Percentiles rank a stretch among this genome's conserved stretches.
Evolutionary conservation across 2,329 filamentous ascomycete genomes (phyloP).

Genomic region (Colletotrichum kahawae): DNA sequence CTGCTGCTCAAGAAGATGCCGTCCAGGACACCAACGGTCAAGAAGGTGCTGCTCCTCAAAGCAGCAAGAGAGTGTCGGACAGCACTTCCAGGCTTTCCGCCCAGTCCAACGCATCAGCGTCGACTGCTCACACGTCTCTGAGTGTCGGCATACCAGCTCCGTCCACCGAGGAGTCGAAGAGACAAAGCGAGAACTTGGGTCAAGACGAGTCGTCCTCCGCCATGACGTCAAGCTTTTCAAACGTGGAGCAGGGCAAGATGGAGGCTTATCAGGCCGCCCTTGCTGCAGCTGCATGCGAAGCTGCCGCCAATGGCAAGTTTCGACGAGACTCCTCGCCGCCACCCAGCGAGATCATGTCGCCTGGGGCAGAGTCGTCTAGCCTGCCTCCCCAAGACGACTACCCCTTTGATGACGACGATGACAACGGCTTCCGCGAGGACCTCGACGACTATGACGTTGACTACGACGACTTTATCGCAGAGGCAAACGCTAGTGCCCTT

Average conservation of each 20-base stretch:
- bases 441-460: conserved; percentile 72
- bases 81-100: conserved; percentile 49
- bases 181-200: conserved; percentile 7
- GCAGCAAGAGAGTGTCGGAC: conserved; percentile 50
- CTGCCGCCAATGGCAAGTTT: conserved; percentile 78
- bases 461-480: conserved; percentile 91
- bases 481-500: conserved; percentile 90
- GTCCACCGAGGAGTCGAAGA: conserved; percentile 6
- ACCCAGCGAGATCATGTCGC: conserved; percentile 30
- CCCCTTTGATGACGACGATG: conserved; percentile 40
- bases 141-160: conserved; percentile 31
- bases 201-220: conserved; percentile 22
- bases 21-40: conserved; percentile 41
- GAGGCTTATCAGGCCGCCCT: conserved; percentile 84
- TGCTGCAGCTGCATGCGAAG: conserved; percentile 79
- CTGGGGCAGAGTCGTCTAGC: conserved; percentile 21
- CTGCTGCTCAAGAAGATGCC: conserved; percentile 26
- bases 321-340: conserved; percentile 59
- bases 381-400: conserved; percentile 22
- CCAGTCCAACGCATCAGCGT: conserved; percentile 47
- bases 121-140: conserved; percentile 59
- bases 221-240: conserved; percentile 15
- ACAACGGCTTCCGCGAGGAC: conserved; percentile 51
- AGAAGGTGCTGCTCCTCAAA: conserved; percentile 40
- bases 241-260: conserved; percentile 33